Base-by-base conservation (phyloP, 495 filamentous ascomycete genomes). In the Neurospora tetrasperma region DNA sequence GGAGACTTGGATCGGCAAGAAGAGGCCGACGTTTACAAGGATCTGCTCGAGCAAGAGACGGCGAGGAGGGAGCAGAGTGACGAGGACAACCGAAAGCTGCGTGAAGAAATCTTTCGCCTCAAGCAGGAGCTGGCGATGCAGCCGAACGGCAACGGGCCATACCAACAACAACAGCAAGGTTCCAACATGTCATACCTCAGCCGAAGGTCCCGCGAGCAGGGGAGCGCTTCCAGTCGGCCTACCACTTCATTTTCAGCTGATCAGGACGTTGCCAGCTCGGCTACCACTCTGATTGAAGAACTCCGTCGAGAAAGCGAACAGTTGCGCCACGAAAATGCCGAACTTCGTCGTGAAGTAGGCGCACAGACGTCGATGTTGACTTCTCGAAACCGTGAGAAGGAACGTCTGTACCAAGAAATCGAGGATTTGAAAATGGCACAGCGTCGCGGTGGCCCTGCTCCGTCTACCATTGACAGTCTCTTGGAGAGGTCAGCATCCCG, bases 321-420 rank as follows among this genome's bases (percentile, higher is more conserved):
- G 73, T 84, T 98, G 39, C 90, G 92, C 69, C 93, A 94, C 75
- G 96, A 98, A 78, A 98, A 98, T 76, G 93, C 93, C 14, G 94
- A 97, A 78, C 84, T 99, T 18, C 88, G 93, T 42, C 91, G 94
- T 68, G 94, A 98, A 79, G 91, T 98, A 39, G 93, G 94, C 72
- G 96, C 96, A 12, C 96, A 99, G 80, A 96, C 94, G 1, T 97
- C 94, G 0, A 99, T 98, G 95, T 89, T 99, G 9, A 98, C 96
- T 5, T 97, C 96, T 42, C 88, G 96, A 8, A 97, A 98, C 76
- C 89, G 93, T 42, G 96, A 99, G 79, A 95, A 96, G 78, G 94
- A 98, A 76, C 90, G 94, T 5, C 85, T 99, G 18, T 96, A 98
- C 78, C 93, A 97, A 73, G 96, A 99, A 78, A 99, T 98, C 62